Evolutionary conservation across 2,329 filamentous ascomycete species (phyloP), one percentile per base, ranked within the genome.

Genomic region (Diaporthe sp.): DNA sequence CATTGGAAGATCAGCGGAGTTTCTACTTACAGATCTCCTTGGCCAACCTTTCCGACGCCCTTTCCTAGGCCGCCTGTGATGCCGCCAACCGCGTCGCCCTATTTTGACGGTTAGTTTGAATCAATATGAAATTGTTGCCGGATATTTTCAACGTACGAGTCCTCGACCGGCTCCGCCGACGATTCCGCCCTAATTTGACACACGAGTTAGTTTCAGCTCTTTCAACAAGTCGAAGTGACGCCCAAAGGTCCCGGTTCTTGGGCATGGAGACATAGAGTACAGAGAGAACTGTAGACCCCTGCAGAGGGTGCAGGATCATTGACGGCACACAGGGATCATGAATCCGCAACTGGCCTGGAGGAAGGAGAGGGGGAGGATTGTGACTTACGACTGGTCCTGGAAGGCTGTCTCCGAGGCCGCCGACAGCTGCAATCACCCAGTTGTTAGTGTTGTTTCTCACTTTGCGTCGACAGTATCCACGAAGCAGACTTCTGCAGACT

Each of bases 41-140:
- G 66, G 30, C 75, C 74, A 17, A 76, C 28, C 54, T 76, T 76
- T 19, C 74, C 74, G 8, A 76, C 74, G 15, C 74, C 74, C 35
- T 74, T 74, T 10, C 74, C 75, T 17, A 76, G 61, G 38, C 75
- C 75, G 3, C 75, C 75, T 4, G 75, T 76, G 22, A 76, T 74
- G 7, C 72, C 72, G n/a, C 75, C 75, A 9, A 74, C 72, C n/a
- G 68, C 72, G 15, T 76, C 68, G 40, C 72, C 75, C 69, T 72
- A 7, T n/a, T 22, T 12, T 1, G 28, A 1, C n/a, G 38, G 17
- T 72, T n/a, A 72, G 57, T 54, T n/a, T 33, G 25, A 2, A 4
- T 40, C 4, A 6, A 17, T 19, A 30, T 13, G 7, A 8, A n/a
- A 1, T 45, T 1, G 10, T 22, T n/a, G n/a, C 10, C 0, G 4